Evolutionary conservation across 768 basidiomycete genomes (phyloP).

Genomic region (Lyophyllum shimeji): DNA sequence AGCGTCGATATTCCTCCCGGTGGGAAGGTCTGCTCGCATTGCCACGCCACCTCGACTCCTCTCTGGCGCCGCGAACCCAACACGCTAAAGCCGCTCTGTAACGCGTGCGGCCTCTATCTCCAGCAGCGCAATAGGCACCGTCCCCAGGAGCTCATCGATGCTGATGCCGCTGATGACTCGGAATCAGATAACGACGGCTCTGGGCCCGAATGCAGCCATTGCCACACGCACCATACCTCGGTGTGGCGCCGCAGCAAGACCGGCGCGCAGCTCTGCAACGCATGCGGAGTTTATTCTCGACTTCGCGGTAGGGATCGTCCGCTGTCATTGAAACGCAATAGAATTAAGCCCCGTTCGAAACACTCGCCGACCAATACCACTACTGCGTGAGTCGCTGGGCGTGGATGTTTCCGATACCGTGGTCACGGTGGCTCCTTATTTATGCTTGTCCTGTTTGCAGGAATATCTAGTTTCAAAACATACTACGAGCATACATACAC

Average conservation of each 20-base stretch:
- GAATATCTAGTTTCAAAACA: slow-evolving; percentile 1
- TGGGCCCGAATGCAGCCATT: slow-evolving; percentile 50
- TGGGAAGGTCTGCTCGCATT: slow-evolving; percentile 45
- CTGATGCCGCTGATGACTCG: slow-evolving; percentile 41
- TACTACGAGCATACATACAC: neutral
- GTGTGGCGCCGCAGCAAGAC: slow-evolving; percentile 52
- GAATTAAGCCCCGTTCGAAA: slow-evolving; percentile 50
- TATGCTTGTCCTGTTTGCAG: neutral
- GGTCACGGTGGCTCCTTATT: neutral
- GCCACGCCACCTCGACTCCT: slow-evolving; percentile 45
- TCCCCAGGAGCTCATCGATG: slow-evolving; percentile 50
- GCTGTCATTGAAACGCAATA: slow-evolving; percentile 43
- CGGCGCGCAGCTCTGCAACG: slow-evolving; percentile 50
- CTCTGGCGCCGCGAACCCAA: slow-evolving; percentile 49
- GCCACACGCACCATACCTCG: slow-evolving; percentile 46
- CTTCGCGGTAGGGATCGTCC: slow-evolving; percentile 48
- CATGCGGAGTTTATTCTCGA: slow-evolving; percentile 48
- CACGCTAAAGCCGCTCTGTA: slow-evolving; percentile 44
- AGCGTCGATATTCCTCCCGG: slow-evolving; percentile 30
- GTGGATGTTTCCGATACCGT: neutral
- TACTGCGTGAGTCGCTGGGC: slow-evolving; percentile 7
- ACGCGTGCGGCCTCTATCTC: slow-evolving; percentile 48
- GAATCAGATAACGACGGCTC: slow-evolving; percentile 40
- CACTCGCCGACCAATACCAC: slow-evolving; percentile 30
- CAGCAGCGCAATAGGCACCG: slow-evolving; percentile 47